Evolutionary conservation across 371 early-diverging fungal genomes (phyloP).

Genomic region (Blakeslea trispora): DNA sequence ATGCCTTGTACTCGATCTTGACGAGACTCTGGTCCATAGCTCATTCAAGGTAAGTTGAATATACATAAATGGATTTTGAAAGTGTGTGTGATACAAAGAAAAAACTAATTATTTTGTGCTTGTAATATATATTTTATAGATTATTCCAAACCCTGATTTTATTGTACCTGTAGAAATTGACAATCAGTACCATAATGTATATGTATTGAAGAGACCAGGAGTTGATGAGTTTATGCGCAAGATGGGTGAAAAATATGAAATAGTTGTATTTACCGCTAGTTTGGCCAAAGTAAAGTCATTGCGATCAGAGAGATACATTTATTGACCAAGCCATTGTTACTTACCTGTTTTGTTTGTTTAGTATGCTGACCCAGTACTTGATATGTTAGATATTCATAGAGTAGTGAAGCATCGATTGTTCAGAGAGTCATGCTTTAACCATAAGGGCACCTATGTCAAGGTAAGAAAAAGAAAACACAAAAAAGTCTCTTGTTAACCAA

Average conservation of each 20-base stretch:
- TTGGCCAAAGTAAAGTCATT: conserved; percentile 89
- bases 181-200: conserved; percentile 88
- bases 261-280: conserved; percentile 96
- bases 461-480: conserved; percentile 36
- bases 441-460: conserved; percentile 96
- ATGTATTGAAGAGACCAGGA: conserved; percentile 94
- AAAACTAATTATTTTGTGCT: too few relatives aligned
- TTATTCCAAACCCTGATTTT: conserved; percentile 82
- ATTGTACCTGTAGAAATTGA: conserved; percentile 92
- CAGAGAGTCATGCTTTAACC: conserved; percentile 94
- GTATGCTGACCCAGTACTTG: conserved; percentile 97
- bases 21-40: conserved; percentile 68
- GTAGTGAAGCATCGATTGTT: conserved; percentile 91
- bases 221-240: conserved; percentile 89
- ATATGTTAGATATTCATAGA: conserved; percentile 83
- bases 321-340: background rate
- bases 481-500: background rate
- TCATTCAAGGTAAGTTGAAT: conserved; percentile 53
- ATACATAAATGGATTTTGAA: conserved; percentile 7
- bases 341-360: conserved; percentile 25
- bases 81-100: background rate
- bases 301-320: background rate
- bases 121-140: conserved; percentile 31
- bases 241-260: conserved; percentile 88
- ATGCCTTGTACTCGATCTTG: conserved; percentile 66